phyloP scores from a whole-genome alignment of 805 yeast species.

The Yarrowia sp. region DNA sequence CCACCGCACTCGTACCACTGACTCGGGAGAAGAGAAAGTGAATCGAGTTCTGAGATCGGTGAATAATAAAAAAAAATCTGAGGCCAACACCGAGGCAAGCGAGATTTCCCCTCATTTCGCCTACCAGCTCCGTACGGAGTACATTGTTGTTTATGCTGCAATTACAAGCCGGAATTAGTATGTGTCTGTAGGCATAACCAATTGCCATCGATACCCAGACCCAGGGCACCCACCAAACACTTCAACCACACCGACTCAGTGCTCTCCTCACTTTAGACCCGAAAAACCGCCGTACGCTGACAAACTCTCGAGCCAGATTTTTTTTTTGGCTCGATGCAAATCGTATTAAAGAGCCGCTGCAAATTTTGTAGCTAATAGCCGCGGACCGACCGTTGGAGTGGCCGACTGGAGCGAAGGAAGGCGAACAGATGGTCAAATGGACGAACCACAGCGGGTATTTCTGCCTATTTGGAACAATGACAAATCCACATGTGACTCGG shows the following conservation, averaged over 20 bases:
- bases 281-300: neutral
- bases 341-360: conserved; percentile 12
- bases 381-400: conserved; percentile 23
- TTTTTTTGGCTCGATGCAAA: neutral
- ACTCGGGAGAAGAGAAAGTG: too few relatives aligned
- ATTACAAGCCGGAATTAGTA: conserved; percentile 4
- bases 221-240: too few relatives aligned
- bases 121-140: too few relatives aligned
- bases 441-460: conserved; percentile 15
- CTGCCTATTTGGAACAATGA: neutral
- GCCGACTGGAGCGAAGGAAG: too few relatives aligned
- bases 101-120: conserved; percentile 18
- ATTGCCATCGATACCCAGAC: conserved; percentile 29
- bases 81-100: conserved; percentile 1
- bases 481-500: too few relatives aligned
- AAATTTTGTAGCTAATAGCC: conserved; percentile 1
- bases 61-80: conserved; percentile 7
- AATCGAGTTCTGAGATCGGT: neutral
- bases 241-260: conserved; percentile 9
- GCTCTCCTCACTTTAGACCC: conserved; percentile 8
- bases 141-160: neutral
- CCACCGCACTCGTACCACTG: too few relatives aligned
- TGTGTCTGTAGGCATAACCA: neutral
- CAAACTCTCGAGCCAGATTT: neutral
- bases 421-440: neutral